Evolutionary conservation across 2,329 filamentous ascomycete species (phyloP), one percentile per base, ranked within the genome.

Genomic region (Aspergillus latus): DNA sequence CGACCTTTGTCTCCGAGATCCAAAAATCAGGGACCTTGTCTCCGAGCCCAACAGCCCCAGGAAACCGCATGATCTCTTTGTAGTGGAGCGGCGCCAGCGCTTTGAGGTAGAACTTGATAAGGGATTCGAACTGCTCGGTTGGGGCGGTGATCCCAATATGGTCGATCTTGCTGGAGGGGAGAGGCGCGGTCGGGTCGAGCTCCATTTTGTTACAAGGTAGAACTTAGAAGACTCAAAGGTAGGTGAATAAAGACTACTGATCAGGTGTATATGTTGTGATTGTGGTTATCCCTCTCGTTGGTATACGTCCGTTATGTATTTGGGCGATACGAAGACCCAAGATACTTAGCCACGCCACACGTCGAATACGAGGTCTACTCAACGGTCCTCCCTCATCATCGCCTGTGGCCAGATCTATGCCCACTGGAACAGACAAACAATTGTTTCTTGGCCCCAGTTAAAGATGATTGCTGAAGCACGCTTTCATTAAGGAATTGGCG

Each of bases 1-100:
- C 28, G 26, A 36, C 13, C 32, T 60, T 40, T 30, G 60, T 56
- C 29, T 60, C 52, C 1, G 55, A 42, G 45, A 72, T 64, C 69
- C 69, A 72, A 54, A 72, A 66, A 51, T 68, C 69, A 0, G 68
- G 67, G n/a, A 62, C 60, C 34, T 62, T 50, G 15, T 59, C 59
- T 10, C 70, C 70, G 2, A 72, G 29, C 1, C 70, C 70, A 13
- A 71, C 68, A 4, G 63, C 56, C 2, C 59, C 62, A 4, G 68
- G 68, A 26, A 59, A 57, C 5, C 66, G 65, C 59, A 66, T 62
- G 15, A 62, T 51, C 51, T 71, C 67, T 40, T 66, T 68, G 56
- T 69, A 66, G 0, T 66, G 64, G 8, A 72, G 62, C 11, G 69
- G 69, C 1, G 58, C 60, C 16, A 69, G 65, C 1, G 69, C 65